phyloP scores from a whole-genome alignment of 768 basidiomycete species.

The Naganishia kalamii region DNA sequence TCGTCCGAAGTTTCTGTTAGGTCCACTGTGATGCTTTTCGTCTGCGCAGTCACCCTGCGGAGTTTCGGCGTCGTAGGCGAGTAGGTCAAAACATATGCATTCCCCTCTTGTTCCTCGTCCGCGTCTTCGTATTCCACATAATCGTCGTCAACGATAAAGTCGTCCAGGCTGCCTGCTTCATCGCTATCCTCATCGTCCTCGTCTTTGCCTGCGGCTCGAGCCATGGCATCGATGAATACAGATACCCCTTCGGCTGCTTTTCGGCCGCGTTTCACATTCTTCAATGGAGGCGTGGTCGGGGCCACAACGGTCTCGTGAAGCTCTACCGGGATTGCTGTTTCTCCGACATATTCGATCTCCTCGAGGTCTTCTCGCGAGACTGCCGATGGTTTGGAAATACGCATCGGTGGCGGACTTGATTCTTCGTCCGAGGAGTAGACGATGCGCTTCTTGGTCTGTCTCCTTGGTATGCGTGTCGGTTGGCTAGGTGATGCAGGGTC shows the following conservation, averaged over 20 bases:
- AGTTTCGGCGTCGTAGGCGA: conserved; percentile 1
- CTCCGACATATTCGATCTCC: conserved; percentile 5
- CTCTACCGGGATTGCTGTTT: neutral
- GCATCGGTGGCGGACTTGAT: neutral
- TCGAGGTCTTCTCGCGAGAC: neutral
- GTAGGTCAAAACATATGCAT: conserved; percentile 21
- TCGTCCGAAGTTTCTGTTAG: conserved; percentile 28
- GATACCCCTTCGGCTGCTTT: neutral
- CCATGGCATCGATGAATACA: conserved; percentile 2
- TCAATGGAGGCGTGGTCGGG: neutral
- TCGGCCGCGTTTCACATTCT: neutral
- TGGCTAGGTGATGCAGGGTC: neutral
- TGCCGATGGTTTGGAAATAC: neutral
- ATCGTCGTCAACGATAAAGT: conserved; percentile 42
- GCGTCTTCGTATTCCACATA: conserved; percentile 22
- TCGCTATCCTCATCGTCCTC: neutral
- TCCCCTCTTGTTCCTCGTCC: conserved; percentile 11
- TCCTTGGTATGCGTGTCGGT: neutral
- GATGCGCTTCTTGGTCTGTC: neutral
- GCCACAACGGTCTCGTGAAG: neutral
- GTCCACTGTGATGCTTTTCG: conserved; percentile 17
- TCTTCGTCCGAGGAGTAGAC: conserved; percentile 6
- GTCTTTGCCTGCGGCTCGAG: neutral
- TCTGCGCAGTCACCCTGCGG: neutral
- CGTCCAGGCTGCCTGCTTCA: conserved; percentile 21